Evolutionary conservation across 768 basidiomycete genomes (phyloP).

Genomic region (Lactifluus rugatus): DNA sequence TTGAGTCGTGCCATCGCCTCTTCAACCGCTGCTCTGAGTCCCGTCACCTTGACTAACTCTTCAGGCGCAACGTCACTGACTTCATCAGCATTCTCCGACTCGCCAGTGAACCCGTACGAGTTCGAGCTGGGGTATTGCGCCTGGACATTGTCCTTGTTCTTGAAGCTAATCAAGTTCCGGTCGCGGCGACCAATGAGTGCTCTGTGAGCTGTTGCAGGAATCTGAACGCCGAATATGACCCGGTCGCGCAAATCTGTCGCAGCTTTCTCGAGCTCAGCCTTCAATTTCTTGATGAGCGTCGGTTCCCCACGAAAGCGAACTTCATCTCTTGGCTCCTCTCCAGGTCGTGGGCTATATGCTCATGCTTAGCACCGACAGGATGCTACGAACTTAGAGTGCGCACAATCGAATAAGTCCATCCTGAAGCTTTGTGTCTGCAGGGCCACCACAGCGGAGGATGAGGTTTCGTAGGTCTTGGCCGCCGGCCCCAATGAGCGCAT

Average conservation of each 20-base stretch:
- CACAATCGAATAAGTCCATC: slow-evolving; percentile 89
- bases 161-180: slow-evolving; percentile 76
- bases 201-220: slow-evolving; percentile 78
- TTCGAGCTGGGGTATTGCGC: slow-evolving; percentile 95
- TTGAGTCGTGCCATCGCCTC: slow-evolving; percentile 72
- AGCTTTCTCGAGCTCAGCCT: slow-evolving; percentile 74
- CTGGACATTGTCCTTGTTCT: slow-evolving; percentile 70
- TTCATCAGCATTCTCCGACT: slow-evolving; percentile 69
- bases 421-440: slow-evolving; percentile 70
- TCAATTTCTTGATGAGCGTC: slow-evolving; percentile 71
- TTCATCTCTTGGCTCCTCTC: slow-evolving; percentile 66
- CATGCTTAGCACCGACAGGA: slow-evolving; percentile 7
- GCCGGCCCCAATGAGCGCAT: slow-evolving; percentile 85
- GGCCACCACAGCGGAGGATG: slow-evolving; percentile 67
- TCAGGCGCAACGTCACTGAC: slow-evolving; percentile 55
- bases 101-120: slow-evolving; percentile 72
- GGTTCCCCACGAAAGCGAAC: slow-evolving; percentile 91
- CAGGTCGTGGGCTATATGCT: slow-evolving; percentile 66
- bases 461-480: slow-evolving; percentile 83
- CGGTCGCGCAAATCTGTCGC: slow-evolving; percentile 66
- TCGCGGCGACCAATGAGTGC: slow-evolving; percentile 90
- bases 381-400: slow-evolving; percentile 25
- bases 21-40: slow-evolving; percentile 66
- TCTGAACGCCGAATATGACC: slow-evolving; percentile 70
- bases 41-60: slow-evolving; percentile 87